Evolutionary conservation across 164 flowering plant genomes (phyloP), one percentile per base, ranked within the genome.

Genomic region (Tetrastigma voinierianum): DNA sequence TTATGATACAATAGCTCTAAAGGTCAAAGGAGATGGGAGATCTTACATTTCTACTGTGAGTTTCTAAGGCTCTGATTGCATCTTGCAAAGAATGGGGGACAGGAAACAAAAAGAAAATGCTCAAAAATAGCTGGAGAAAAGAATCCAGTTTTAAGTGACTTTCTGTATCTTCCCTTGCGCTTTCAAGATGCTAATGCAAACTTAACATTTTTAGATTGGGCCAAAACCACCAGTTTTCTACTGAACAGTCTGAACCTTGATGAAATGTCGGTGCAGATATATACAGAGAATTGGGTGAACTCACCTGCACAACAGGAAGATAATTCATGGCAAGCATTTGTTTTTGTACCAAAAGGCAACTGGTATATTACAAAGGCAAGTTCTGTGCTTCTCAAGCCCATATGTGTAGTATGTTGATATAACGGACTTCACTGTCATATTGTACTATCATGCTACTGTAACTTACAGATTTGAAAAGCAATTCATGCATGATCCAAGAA

Each of bases 231-330:
- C 40, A 32, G 40, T 32, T 32, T 23, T 19, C 21, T 56, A 21
- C 25, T 56, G 40, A 23, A 19, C 5, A 10, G 18, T n/a, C 19
- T 32, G 60, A 51, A 45, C 10, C 16, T n/a, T 57, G 6, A 48
- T 25, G 51, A 32, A 21, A 60, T 43, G 59, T 67, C 44, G n/a
- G 23, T 81, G 72, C 80, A 94, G 98, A 94, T 94, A 49, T 94
- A 94, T 69, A 94, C 98, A n/a, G 98, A 94, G 52, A 94, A 91
- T 68, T 94, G 98, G 98, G 96, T 94, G 23, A 94, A 94, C 74
- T 86, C 93, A 20, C 98, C 98, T 18, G 96, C 89, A 51, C 97
- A 91, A 63, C 61, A 69, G 66, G 97, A 91, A 82, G 98, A 94
- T 82, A 91, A 91, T 77, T 88, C 96, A 61, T 94, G 98, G 98